phyloP scores from a whole-genome alignment of 2,329 filamentous ascomycete genomes.

The Aspergillus amoenus region DNA sequence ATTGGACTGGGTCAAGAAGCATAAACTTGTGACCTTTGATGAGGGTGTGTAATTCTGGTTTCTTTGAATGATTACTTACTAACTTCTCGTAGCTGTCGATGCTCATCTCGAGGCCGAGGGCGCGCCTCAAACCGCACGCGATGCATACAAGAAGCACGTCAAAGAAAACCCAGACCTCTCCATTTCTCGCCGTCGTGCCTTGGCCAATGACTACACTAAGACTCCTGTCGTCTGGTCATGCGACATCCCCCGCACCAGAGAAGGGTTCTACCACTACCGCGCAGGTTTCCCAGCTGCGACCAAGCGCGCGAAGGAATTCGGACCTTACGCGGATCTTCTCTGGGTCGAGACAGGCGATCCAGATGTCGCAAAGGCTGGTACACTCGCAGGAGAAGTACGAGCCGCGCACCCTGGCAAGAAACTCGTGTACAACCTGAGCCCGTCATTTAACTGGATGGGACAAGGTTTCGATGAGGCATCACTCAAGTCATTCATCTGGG shows the following conservation, averaged over 20 bases:
- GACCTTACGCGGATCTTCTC: constrained; percentile 87
- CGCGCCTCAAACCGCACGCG: constrained; percentile 62
- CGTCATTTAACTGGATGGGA: constrained; percentile 98
- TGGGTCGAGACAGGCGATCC: constrained; percentile 97
- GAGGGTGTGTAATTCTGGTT: constrained; percentile 53
- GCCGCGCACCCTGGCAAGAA: constrained; percentile 72
- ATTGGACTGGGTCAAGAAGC: constrained; percentile 80
- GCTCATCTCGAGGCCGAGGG: constrained; percentile 69
- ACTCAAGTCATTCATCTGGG: constrained; percentile 92
- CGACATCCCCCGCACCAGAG: constrained; percentile 87
- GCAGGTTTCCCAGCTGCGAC: constrained; percentile 83
- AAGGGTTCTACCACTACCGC: constrained; percentile 60
- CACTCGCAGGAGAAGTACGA: constrained; percentile 76
- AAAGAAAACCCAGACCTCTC: constrained; percentile 69
- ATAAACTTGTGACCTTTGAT: constrained; percentile 85
- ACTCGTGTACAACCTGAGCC: constrained; percentile 93
- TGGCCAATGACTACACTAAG: constrained; percentile 68
- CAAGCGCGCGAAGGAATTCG: constrained; percentile 89
- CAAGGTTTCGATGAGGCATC: constrained; percentile 84
- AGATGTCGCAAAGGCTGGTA: constrained; percentile 71
- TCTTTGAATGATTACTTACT: constrained; percentile 3
- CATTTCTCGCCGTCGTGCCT: constrained; percentile 70
- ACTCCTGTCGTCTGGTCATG: constrained; percentile 78
- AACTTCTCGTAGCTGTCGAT: constrained; percentile 60
- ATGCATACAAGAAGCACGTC: constrained; percentile 65